These are phyloP conservation scores for Chaetomium fimeti DNA, from an alignment of 495 filamentous ascomycete species.

Conservation along the genomic window DNA sequence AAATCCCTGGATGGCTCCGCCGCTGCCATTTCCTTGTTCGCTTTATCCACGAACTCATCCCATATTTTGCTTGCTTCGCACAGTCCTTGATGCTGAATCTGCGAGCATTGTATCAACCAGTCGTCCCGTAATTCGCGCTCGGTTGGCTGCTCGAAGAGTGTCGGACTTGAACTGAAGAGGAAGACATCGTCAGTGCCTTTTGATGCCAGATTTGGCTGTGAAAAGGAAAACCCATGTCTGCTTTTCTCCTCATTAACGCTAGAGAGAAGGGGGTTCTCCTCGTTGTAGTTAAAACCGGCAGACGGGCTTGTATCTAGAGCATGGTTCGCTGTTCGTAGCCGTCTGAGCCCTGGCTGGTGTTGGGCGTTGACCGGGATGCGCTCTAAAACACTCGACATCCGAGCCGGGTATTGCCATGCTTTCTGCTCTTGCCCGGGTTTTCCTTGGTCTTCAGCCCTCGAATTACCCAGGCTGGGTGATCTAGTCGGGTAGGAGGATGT, in stretches of 20 bases:
- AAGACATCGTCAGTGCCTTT: not conserved
- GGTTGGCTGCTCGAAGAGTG: not conserved
- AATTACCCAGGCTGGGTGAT: not conserved
- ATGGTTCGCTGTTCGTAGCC: conserved; percentile 1
- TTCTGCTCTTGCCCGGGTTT: not conserved
- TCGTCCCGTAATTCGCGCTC: not conserved
- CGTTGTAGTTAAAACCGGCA: not conserved
- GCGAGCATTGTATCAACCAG: conserved; percentile 3
- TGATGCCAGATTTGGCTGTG: not conserved
- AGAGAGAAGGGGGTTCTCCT: not conserved
- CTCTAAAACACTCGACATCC: conserved; percentile 1
- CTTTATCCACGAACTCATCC: conserved; percentile 31
- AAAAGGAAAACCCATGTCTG: not conserved
- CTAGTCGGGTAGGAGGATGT: too few relatives aligned
- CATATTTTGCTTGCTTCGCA: conserved; percentile 28
- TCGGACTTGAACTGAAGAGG: conserved; percentile 15
- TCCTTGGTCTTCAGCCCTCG: not conserved
- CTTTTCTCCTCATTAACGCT: not conserved
- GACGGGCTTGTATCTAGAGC: not conserved
- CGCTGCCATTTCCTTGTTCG: conserved; percentile 15
- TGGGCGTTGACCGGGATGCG: not conserved
- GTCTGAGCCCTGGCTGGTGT: not conserved
- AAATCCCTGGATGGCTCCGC: conserved; percentile 15
- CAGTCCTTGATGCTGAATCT: conserved; percentile 27
- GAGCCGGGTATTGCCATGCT: not conserved